Conservation (phyloP, 495 filamentous ascomycete species). For the Ascobolus immersus region DNA sequence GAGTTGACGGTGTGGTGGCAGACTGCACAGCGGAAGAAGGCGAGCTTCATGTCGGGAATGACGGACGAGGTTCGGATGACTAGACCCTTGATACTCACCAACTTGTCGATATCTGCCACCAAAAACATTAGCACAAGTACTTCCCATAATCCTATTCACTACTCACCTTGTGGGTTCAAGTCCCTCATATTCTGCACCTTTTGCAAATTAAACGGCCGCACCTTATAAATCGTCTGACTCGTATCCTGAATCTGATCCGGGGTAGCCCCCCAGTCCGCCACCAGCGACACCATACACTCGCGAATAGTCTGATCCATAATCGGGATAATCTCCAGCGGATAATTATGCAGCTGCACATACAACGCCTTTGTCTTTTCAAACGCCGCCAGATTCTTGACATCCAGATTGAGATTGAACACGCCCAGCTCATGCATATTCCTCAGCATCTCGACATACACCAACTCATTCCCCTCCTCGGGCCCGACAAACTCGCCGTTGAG, state of each 20-base stretch:
- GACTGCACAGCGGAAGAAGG: conserved; percentile 82
- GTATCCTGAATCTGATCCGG: conserved; percentile 25
- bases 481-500: conserved; percentile 23
- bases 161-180: conserved; percentile 55
- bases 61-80: conserved; percentile 89
- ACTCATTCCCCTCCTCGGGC: conserved; percentile 44
- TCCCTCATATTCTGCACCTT: conserved; percentile 76
- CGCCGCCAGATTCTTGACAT: conserved; percentile 67
- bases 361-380: conserved; percentile 82
- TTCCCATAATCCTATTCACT: not conserved
- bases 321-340: conserved; percentile 85
- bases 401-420: conserved; percentile 58
- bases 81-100: conserved; percentile 84
- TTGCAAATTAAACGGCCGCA: conserved; percentile 76
- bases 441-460: conserved; percentile 67
- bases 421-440: conserved; percentile 75
- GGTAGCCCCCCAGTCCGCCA: conserved; percentile 33
- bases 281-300: conserved; percentile 76
- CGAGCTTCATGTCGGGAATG: conserved; percentile 88
- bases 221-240: conserved; percentile 49
- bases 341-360: conserved; percentile 80
- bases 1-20: conserved; percentile 80
- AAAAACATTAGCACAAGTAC: conserved; percentile 9
- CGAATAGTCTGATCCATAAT: conserved; percentile 88
- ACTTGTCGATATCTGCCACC: conserved; percentile 67